Base-by-base conservation (phyloP, 2,329 filamentous ascomycete genomes). In the Westerdykella aurantiaca region DNA sequence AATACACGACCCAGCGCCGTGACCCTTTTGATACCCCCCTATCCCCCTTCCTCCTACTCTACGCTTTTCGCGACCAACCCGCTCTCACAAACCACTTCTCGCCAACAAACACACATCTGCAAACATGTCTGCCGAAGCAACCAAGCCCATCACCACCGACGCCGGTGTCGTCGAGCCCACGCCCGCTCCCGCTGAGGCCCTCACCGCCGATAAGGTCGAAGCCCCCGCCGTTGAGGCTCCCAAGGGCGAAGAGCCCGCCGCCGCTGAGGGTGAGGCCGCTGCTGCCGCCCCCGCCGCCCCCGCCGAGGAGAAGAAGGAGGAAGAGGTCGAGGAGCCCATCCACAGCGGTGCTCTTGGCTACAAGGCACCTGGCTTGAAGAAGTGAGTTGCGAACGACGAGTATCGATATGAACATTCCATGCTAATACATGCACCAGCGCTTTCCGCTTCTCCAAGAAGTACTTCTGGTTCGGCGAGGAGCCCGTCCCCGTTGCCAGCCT, bases 391-490 rank as follows among this genome's bases (percentile, higher is more conserved):
- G 3, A 18, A 6, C n/a, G 5, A 5, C 9, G 11, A 16, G 6
- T 64, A 10, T 13, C 21, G n/a, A 39, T 23, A n/a, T 38, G 4
- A 22, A 31, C 16, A 34, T 21, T 6, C 39, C 25, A 44, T n/a
- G 34, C n/a, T 37, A 61, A 53, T 57, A 43, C 22, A 14, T n/a
- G 2, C 6, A 9, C 29, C 58, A 94, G 88, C 81, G 86, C 88
- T 69, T 80, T 97, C 63, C 82, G 88, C 60, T 90, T 89, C 74
- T 82, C 83, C 69, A 96, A 96, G 81, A 88, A 89, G 69, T 88
- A 87, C 75, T 96, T 97, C 65, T 76, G 72, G 73, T 68, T 75
- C 55, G 72, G 75, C 41, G 83, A 88, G 34, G 78, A 83, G 45
- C 68, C 76, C 23, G 84, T 94, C 47, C 81, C 89, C 62, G 72